Base-by-base conservation (phyloP, 2,329 filamentous ascomycete species). In the Pyricularia pennisetigena region DNA sequence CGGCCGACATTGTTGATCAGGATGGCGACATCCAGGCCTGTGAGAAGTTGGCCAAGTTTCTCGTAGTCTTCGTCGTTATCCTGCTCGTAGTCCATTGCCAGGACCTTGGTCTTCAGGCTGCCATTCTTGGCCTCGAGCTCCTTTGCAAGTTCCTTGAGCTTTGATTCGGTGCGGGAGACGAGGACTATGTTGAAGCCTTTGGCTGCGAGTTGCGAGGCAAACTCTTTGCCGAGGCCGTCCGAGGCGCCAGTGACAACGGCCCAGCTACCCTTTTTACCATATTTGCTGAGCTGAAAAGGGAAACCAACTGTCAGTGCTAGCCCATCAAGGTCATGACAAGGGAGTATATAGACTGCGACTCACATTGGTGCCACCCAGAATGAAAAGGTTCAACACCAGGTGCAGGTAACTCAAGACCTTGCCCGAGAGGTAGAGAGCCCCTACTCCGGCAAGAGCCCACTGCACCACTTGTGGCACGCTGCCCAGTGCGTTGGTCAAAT, bases 1-100 rank as follows among this genome's bases (percentile, higher is more conserved):
- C 93, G 90, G 72, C 95, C 95, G 68, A 99, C 95, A 75, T 99
- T 99, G 85, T 99, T 99, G 83, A 99, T 85, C 71, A 99, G 82
- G 70, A 99, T 90, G 63, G 90, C 89, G 29, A 99, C 82, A 72
- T 97, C 94, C 57, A 97, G 86, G 8, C 85, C 90, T 24, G 87
- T 79, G 66, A 97, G 81, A 28, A 92, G 79, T 71, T 86, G 81
- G 72, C 87, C 86, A 65, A 99, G 83, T 64, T 85, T 85, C 68
- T 87, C 85, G 81, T 95, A 98, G 80, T 98, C 94, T 68, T 83
- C 82, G 71, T 95, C 89, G 72, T 89, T 83, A 78, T 97, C 90
- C 75, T 87, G 82, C 8, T 92, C 84, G 78, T 95, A 99, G 82
- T 99, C 95, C 92, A 99, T 97, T 30, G 93, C 88, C 35, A 97